phyloP scores from a whole-genome alignment of 1,284 basidiomycete species.

The Rhodotorula glutinis region DNA sequence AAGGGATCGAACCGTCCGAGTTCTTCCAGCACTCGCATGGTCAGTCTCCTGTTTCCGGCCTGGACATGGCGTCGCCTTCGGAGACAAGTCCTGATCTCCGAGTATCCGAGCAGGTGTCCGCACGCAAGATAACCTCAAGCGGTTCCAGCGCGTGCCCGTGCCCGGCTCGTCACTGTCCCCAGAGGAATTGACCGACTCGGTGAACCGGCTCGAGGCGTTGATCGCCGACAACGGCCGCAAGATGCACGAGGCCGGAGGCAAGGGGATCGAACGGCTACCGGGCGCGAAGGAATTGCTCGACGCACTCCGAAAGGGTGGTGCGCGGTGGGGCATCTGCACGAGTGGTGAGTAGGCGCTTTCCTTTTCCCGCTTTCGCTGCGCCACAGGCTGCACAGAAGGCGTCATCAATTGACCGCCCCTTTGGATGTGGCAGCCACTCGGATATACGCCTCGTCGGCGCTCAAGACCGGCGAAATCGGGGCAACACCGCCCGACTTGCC shows the following conservation, averaged over 20 bases:
- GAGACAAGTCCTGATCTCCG: neutral
- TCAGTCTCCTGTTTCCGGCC: neutral
- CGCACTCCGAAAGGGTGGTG: slow-evolving; percentile 22
- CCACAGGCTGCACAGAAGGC: too few species aligned
- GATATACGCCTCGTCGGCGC: slow-evolving; percentile 38
- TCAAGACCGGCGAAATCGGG: slow-evolving; percentile 36
- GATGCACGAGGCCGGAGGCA: slow-evolving; percentile 28
- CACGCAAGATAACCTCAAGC: slow-evolving; percentile 36
- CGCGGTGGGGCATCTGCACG: slow-evolving; percentile 40
- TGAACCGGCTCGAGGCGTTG: slow-evolving; percentile 31
- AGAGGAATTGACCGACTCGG: slow-evolving; percentile 29
- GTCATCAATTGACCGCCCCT: too few species aligned
- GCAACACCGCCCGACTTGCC: slow-evolving; percentile 22
- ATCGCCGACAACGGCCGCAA: slow-evolving; percentile 37
- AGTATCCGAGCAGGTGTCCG: slow-evolving; percentile 24
- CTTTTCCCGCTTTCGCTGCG: too few species aligned
- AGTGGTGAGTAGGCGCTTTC: slow-evolving; percentile 19
- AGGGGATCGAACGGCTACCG: slow-evolving; percentile 27
- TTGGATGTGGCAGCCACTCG: slow-evolving; percentile 40
- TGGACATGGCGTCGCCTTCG: neutral
- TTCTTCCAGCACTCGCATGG: slow-evolving; percentile 37
- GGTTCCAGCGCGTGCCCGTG: slow-evolving; percentile 32
- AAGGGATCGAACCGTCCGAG: slow-evolving; percentile 30
- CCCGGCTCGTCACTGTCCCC: slow-evolving; percentile 25
- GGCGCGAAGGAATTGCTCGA: slow-evolving; percentile 17